Evolutionary conservation across 148 eudicot species (phyloP).

Genomic region (Drosera capensis): DNA sequence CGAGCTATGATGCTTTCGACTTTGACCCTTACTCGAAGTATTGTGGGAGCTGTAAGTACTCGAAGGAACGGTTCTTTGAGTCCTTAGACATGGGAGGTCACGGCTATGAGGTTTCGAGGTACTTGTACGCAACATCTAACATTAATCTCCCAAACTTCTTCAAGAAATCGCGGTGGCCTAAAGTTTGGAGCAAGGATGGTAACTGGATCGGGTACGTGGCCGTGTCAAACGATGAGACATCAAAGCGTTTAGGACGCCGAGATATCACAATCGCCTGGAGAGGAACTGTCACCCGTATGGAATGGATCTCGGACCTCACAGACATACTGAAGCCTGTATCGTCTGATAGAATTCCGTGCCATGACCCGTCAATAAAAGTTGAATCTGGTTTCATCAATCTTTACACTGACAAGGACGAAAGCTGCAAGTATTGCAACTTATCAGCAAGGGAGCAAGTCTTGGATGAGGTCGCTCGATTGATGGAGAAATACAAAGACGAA

Average conservation of each 20-base stretch:
- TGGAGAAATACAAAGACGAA: conserved; percentile 23
- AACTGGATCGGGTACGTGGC: conserved; percentile 76
- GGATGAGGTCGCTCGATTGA: conserved; percentile 27
- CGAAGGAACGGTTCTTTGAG: conserved; percentile 19
- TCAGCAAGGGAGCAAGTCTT: conserved; percentile 47
- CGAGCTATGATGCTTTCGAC: conserved; percentile 69
- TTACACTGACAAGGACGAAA: conserved; percentile 33
- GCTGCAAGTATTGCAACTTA: conserved; percentile 23
- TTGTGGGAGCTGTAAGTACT: conserved; percentile 42
- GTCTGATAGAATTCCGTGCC: conserved; percentile 27
- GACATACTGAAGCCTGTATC: conserved; percentile 27
- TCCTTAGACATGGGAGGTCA: conserved; percentile 17
- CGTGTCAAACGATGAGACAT: conserved; percentile 48
- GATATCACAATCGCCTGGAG: conserved; percentile 59
- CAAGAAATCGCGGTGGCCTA: conserved; percentile 47
- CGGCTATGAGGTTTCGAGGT: conserved; percentile 46
- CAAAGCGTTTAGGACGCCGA: conserved; percentile 40
- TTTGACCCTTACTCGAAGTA: conserved; percentile 49
- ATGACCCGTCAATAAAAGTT: conserved; percentile 24
- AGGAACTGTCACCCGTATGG: conserved; percentile 54
- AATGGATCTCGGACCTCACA: conserved; percentile 50
- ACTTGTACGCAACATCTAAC: conserved; percentile 43
- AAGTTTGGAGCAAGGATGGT: conserved; percentile 46
- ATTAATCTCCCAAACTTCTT: conserved; percentile 45
- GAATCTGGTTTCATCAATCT: conserved; percentile 50